Conservation (phyloP, 1,284 basidiomycete genomes). For the Ceratobasidium sp. region DNA sequence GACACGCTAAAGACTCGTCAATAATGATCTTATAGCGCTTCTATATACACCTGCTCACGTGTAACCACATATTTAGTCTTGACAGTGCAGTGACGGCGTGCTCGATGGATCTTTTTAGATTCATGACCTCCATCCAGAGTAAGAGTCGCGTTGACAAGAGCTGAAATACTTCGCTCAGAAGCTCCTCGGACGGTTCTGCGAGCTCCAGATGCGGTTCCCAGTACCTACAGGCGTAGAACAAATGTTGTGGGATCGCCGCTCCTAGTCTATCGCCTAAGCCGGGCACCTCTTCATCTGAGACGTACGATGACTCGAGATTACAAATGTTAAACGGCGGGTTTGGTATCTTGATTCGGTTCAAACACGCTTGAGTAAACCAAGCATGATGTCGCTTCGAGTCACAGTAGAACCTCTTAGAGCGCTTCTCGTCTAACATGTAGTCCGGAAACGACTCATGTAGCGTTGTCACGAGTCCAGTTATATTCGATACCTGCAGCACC, state of each 20-base stretch:
- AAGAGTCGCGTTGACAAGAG: neutral
- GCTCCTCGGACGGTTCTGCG: neutral
- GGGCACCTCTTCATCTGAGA: neutral
- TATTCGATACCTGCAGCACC: neutral
- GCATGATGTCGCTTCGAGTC: neutral
- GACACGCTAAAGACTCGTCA: neutral
- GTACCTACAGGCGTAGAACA: too few relatives aligned
- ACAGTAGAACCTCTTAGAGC: neutral
- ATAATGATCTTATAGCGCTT: too few relatives aligned
- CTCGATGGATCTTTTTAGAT: too few relatives aligned
- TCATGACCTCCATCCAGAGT: neutral
- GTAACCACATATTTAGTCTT: too few relatives aligned
- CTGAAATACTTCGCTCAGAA: neutral
- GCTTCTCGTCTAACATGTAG: neutral
- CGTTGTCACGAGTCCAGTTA: neutral
- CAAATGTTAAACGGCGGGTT: neutral
- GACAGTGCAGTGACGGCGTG: too few relatives aligned
- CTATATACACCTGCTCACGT: neutral
- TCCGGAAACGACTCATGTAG: neutral
- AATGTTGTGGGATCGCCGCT: neutral
- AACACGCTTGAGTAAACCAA: neutral
- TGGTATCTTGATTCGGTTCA: neutral
- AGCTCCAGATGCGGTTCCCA: neutral
- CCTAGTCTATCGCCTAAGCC: neutral
- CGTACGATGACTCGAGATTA: neutral